Conservation (phyloP, 176 grass and related monocot species). For the Carex parvula region DNA sequence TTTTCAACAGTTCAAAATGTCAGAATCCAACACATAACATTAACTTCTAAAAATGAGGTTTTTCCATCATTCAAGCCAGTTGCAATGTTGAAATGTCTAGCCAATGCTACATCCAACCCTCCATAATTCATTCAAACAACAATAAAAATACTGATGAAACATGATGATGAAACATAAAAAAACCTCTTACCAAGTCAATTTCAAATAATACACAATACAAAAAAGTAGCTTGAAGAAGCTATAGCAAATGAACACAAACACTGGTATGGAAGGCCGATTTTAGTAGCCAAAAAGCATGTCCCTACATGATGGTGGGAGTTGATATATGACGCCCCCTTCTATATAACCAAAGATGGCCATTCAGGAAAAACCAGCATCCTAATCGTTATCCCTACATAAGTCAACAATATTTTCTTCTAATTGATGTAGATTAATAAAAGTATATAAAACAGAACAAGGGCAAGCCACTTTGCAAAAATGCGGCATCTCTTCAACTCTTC, state of each 20-base stretch:
- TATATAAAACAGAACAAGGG: neutral
- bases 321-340: neutral
- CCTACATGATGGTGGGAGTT: neutral
- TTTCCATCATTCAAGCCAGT: neutral
- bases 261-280: neutral
- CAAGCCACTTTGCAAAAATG: neutral
- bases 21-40: neutral
- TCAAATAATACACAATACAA: neutral
- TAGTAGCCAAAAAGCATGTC: neutral
- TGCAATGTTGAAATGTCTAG: neutral
- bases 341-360: neutral
- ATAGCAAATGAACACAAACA: neutral
- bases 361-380: neutral
- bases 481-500: neutral
- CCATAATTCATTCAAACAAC: neutral
- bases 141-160: neutral
- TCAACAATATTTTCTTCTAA: neutral
- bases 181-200: neutral
- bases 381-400: neutral
- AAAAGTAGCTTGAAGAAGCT: neutral
- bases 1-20: neutral
- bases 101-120: neutral
- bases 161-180: neutral
- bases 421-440: neutral
- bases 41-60: neutral